A percentile compares a stretch with the other conserved stretches of the same genome.
Evolutionary conservation across 2,329 filamentous ascomycete species (phyloP).

Genomic region (Venturia oleaginea): DNA sequence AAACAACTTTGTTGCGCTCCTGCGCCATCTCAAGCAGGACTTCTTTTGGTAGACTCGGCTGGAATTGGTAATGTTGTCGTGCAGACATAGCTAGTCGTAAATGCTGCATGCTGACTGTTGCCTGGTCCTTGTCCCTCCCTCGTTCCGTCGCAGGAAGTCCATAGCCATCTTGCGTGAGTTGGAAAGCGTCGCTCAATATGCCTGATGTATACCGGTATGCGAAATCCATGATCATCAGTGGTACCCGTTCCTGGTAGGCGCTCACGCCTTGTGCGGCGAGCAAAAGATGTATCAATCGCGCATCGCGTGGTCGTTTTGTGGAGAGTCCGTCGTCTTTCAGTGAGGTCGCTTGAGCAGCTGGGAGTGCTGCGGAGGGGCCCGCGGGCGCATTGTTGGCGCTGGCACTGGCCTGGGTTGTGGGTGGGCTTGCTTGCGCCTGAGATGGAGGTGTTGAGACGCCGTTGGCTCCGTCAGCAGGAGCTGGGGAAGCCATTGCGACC

Average conservation of each 20-base stretch:
- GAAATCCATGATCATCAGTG: slow-evolving; percentile 75
- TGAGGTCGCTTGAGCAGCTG: slow-evolving; percentile 25
- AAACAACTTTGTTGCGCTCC: slow-evolving; percentile 57
- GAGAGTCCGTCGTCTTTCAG: slow-evolving; percentile 24
- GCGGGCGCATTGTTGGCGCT: slow-evolving; percentile 14
- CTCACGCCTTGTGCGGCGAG: slow-evolving; percentile 71
- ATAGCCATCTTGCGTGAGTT: slow-evolving; percentile 61
- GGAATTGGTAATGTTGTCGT: slow-evolving; percentile 61
- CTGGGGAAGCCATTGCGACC: slow-evolving; percentile 28
- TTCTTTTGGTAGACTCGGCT: slow-evolving; percentile 50
- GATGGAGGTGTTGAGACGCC: slow-evolving; percentile 31
- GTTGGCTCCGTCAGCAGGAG: slow-evolving; percentile 26
- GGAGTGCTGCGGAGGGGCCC: slow-evolving; percentile 16
- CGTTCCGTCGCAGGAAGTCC: slow-evolving; percentile 22
- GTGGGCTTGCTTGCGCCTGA: slow-evolving; percentile 20
- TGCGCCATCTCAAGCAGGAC: slow-evolving; percentile 67
- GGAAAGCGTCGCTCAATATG: slow-evolving; percentile 61
- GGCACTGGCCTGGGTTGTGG: slow-evolving; percentile 10
- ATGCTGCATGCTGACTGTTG: slow-evolving; percentile 6
- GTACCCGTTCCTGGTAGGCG: slow-evolving; percentile 72
- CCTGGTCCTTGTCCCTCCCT: slow-evolving; percentile 5
- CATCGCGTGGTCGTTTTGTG: slow-evolving; percentile 53
- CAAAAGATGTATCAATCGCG: slow-evolving; percentile 69
- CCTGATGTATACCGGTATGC: slow-evolving; percentile 72
- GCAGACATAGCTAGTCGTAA: slow-evolving; percentile 64